phyloP scores from a whole-genome alignment of 2,329 filamentous ascomycete genomes.

The Apiospora rasikravindrae region DNA sequence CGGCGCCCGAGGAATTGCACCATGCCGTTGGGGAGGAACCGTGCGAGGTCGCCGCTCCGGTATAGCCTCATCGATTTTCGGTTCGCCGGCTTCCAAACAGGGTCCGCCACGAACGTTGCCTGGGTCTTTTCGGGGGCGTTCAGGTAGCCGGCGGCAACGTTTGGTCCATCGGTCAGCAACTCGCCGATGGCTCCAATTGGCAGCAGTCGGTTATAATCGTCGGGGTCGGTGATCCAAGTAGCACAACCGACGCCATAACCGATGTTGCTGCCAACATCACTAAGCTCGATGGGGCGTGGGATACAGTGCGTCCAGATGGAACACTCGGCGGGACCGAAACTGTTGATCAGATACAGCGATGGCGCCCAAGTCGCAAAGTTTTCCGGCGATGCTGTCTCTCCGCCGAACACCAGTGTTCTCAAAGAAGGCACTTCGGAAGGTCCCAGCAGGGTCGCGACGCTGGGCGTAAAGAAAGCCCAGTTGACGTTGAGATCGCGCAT shows the following conservation, averaged over 20 bases:
- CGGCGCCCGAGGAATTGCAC: constrained; percentile 48
- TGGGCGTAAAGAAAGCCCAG: constrained; percentile 12
- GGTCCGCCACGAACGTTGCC: constrained; percentile 23
- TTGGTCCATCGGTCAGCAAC: constrained; percentile 5
- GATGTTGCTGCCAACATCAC: constrained; percentile 5
- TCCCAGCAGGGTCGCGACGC: neutral
- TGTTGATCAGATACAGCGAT: neutral
- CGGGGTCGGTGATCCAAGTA: constrained; percentile 16
- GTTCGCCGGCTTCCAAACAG: constrained; percentile 10
- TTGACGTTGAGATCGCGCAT: neutral
- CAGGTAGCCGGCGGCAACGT: constrained; percentile 22
- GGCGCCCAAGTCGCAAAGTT: neutral
- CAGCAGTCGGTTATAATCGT: constrained; percentile 10
- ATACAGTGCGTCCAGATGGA: constrained; percentile 4
- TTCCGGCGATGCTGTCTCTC: neutral
- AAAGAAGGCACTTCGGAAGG: constrained; percentile 6
- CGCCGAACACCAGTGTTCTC: neutral
- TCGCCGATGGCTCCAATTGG: constrained; percentile 15
- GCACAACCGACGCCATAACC: neutral
- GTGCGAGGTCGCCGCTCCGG: constrained; percentile 42
- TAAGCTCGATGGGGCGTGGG: neutral
- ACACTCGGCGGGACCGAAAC: constrained; percentile 15
- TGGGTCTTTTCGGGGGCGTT: constrained; percentile 23
- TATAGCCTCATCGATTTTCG: constrained; percentile 32
- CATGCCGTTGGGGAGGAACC: constrained; percentile 35